Evolutionary conservation across 2,329 filamentous ascomycete genomes (phyloP).

Genomic region (Aspergillus ochraceus): DNA sequence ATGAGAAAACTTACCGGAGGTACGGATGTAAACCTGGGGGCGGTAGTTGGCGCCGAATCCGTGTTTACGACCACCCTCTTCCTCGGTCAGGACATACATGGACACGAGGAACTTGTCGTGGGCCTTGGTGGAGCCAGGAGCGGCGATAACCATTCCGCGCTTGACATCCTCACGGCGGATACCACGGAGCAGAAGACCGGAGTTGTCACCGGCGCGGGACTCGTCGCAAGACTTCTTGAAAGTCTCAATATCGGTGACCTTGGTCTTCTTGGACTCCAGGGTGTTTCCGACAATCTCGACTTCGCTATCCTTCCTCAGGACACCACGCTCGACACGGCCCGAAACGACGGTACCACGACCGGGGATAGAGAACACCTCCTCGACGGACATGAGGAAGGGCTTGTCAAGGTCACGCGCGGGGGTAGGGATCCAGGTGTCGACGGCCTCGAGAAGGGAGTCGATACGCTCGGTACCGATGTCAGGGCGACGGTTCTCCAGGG

Average conservation of each 20-base stretch:
- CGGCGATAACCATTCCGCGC: constrained; percentile 91
- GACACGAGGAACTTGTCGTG: constrained; percentile 91
- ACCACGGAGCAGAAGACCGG: constrained; percentile 92
- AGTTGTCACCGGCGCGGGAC: constrained; percentile 96
- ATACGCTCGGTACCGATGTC: constrained; percentile 89
- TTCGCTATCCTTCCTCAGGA: constrained; percentile 89
- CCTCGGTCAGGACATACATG: constrained; percentile 96
- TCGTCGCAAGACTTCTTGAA: constrained; percentile 99
- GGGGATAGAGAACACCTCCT: constrained; percentile 86
- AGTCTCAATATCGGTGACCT: constrained; percentile 99
- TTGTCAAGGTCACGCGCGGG: constrained; percentile 93
- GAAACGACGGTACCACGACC: constrained; percentile 97
- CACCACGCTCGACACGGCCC: constrained; percentile 94
- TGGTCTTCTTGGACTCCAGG: constrained; percentile 83
- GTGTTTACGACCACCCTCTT: constrained; percentile 95
- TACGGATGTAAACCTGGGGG: constrained; percentile 94
- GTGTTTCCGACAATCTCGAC: constrained; percentile 93
- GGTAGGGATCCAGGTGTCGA: constrained; percentile 95
- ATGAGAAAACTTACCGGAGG: constrained; percentile 66
- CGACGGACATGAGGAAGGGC: constrained; percentile 98
- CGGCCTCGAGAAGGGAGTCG: constrained; percentile 83
- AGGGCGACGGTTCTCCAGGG: constrained; percentile 78
- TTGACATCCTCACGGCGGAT: constrained; percentile 91
- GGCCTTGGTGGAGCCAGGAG: constrained; percentile 80
- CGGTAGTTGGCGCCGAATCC: constrained; percentile 96